Conservation (phyloP, 441 rosid genomes). For the Gossypium laxum region DNA sequence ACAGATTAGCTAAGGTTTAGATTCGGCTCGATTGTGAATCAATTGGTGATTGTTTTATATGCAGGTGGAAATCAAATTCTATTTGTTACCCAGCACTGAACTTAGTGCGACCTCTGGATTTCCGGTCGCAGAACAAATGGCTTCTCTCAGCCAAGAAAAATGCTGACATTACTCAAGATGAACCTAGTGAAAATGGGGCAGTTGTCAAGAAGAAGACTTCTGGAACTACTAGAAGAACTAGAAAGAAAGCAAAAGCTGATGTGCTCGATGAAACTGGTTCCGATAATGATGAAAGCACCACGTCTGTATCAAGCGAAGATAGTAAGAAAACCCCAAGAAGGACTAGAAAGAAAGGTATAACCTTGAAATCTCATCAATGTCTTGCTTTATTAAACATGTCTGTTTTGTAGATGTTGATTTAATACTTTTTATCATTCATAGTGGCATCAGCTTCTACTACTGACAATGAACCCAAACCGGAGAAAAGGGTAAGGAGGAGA, state of each 20-base stretch:
- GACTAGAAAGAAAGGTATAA: conserved; percentile 41
- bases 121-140: conserved; percentile 40
- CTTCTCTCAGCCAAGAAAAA: conserved; percentile 38
- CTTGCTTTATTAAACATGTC: neutral
- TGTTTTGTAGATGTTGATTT: neutral
- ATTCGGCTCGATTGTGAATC: neutral
- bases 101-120: conserved; percentile 34
- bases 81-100: conserved; percentile 28
- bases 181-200: conserved; percentile 34
- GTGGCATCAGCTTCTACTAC: conserved; percentile 31
- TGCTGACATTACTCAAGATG: conserved; percentile 34
- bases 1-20: neutral
- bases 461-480: conserved; percentile 35
- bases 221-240: conserved; percentile 33
- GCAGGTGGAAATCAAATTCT: conserved; percentile 47
- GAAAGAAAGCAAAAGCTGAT: conserved; percentile 41
- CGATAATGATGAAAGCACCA: conserved; percentile 21
- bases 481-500: conserved; percentile 45
- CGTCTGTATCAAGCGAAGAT: conserved; percentile 18
- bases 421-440: conserved; percentile 16
- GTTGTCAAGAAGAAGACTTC: conserved; percentile 37
- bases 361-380: conserved; percentile 7
- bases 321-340: conserved; percentile 22
- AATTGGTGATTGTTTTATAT: neutral
- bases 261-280: conserved; percentile 24